Conservation (phyloP, 2,329 filamentous ascomycete genomes). For the Pseudopyrenochaeta lycopersici region DNA sequence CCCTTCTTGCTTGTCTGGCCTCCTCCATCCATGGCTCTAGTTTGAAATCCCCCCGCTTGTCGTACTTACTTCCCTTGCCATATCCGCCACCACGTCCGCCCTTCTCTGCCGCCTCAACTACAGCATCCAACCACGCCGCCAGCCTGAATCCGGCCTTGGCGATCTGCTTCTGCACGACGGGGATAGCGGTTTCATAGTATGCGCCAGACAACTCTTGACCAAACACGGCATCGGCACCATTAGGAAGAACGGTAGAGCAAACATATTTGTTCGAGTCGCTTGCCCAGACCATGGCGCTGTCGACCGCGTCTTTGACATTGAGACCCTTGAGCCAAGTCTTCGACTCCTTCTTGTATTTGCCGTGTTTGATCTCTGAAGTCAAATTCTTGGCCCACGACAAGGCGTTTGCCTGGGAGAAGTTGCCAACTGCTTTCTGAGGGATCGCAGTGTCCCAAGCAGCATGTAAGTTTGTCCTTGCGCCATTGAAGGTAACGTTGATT, state of each 20-base stretch:
- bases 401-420: constrained; percentile 50
- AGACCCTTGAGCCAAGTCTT: constrained; percentile 49
- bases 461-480: constrained; percentile 53
- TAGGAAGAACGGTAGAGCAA: constrained; percentile 53
- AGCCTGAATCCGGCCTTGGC: constrained; percentile 51
- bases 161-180: constrained; percentile 54
- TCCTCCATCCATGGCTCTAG: constrained; percentile 40
- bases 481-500: constrained; percentile 56
- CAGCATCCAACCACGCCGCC: constrained; percentile 41
- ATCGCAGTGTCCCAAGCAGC: constrained; percentile 57
- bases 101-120: constrained; percentile 32
- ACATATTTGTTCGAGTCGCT: constrained; percentile 54
- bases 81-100: constrained; percentile 6
- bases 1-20: constrained; percentile 34
- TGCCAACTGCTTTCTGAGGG: constrained; percentile 53
- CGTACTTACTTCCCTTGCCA: constrained; percentile 11
- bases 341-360: constrained; percentile 45
- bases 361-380: constrained; percentile 49
- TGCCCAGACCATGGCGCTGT: constrained; percentile 53
- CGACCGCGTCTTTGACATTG: constrained; percentile 45
- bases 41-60: constrained; percentile 19
- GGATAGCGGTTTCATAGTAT: constrained; percentile 48
- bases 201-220: constrained; percentile 49
- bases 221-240: constrained; percentile 48
- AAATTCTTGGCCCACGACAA: constrained; percentile 50